Base-by-base conservation (phyloP, 2,329 filamentous ascomycete species). In the Metarhizium sp. region DNA sequence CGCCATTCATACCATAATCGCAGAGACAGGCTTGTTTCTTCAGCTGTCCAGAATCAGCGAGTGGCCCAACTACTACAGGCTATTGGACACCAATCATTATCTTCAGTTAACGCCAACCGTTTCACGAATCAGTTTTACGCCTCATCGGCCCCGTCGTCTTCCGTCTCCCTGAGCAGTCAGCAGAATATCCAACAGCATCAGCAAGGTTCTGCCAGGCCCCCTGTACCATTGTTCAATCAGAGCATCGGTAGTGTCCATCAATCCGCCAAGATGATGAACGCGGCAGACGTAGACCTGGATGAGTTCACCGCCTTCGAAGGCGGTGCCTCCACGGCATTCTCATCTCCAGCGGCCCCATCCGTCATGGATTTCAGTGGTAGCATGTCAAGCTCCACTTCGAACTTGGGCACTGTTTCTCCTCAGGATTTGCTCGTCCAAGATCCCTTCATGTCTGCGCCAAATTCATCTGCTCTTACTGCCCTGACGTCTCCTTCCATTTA, bases 401-500 rank as follows among this genome's bases (percentile, higher is more conserved):
- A 82, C 67, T 66, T 83, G 66, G 81, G 79, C 63, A 96, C 91
- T 46, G 81, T 96, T 59, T 96, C 91, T 59, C 91, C 91, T 20
- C 86, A 88, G 70, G 90, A 96, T 65, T 77, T 95, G 61, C 74
- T 87, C 61, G 77, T 92, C 63, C 81, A 84, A 62, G 83, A 88
- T 64, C 77, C 80, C 57, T 83, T 84, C 65, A 77, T 82, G 67
- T 95, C 90, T 59, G 84, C 90, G 42, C 91, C 91, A 34, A 89
- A 89, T 66, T 95, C 91, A 2, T 80, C 86, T 50, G 85, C 88
- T 38, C 84, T 94, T 67, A 95, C 91, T 40, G 85, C 90, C 60
- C 67, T 96, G 71, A 95, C 90, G 56, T 94, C 91, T 58, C 91
- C 91, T 48, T 89, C 87, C n/a, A 78, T 84, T 56, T 86, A 84